phyloP scores from a whole-genome alignment of 1,139 yeast species.

The Insectozyma bohioensis region DNA sequence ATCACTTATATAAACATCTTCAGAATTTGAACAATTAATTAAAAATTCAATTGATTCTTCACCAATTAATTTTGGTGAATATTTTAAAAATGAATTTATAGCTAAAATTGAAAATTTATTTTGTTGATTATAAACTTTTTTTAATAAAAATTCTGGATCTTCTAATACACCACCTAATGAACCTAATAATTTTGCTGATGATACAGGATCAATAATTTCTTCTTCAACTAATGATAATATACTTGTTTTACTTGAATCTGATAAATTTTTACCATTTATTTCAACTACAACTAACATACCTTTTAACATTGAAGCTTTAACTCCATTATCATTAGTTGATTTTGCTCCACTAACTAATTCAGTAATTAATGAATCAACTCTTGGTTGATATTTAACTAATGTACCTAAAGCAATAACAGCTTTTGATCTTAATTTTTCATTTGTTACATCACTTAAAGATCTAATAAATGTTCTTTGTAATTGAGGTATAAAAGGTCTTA shows the following conservation, averaged over 20 bases:
- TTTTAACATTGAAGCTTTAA: constrained; percentile 79
- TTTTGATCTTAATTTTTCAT: constrained; percentile 70
- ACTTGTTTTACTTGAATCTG: constrained; percentile 67
- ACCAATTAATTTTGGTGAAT: constrained; percentile 58
- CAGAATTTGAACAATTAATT: constrained; percentile 43
- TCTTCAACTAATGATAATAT: constrained; percentile 77
- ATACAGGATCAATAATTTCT: constrained; percentile 65
- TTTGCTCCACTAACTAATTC: constrained; percentile 81
- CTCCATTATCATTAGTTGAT: constrained; percentile 56
- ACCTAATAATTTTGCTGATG: constrained; percentile 79
- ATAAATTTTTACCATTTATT: constrained; percentile 76
- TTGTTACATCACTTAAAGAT: constrained; percentile 74
- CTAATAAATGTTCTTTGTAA: constrained; percentile 95
- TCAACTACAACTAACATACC: constrained; percentile 83
- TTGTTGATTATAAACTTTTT: constrained; percentile 56
- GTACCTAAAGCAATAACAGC: constrained; percentile 93
- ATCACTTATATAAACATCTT: constrained; percentile 62
- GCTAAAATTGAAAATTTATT: constrained; percentile 68
- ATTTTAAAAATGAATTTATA: constrained; percentile 76
- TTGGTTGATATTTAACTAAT: constrained; percentile 83
- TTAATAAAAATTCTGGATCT: constrained; percentile 64
- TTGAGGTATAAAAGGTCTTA: constrained; percentile 96
- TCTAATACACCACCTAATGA: constrained; percentile 71
- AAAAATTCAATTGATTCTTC: constrained; percentile 35
- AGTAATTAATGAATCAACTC: constrained; percentile 88